Base-by-base conservation (phyloP, 1,139 yeast genomes). In the Ashbya aceris region DNA sequence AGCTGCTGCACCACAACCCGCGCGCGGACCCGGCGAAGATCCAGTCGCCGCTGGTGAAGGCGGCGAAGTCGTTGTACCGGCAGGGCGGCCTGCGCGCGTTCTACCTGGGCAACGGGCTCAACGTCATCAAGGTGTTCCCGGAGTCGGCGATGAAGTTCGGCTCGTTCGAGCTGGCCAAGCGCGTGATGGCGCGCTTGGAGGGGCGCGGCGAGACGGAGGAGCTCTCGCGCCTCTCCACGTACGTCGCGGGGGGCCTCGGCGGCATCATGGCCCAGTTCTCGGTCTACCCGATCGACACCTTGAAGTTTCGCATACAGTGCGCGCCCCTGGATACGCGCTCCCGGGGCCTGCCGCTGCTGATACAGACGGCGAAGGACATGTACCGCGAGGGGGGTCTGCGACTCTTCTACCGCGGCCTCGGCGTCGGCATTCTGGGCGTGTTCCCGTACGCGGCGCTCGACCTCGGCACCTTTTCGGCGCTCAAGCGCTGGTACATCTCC, bases 131-230 rank as follows among this genome's bases (percentile, higher is more conserved):
- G 59, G 96, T 91, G 27, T 86, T 91, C 58, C 98, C 98, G 0
- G 98, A 91, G 61, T 83, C 95, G 35, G 96, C 98, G 3, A 91
- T 91, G 77, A 91, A 91, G 60, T 91, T 91, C 64, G 97, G 98
- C 3, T 80, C 95, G 3, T 91, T 91, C 62, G 98, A 91, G 61
- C 76, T 89, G 5, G 79, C 91, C 0, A 91, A 91, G 56, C 70
- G 84, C 45, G 60, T 82, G 35, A 69, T 91, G 55, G 83, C 95
- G n/a, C 62, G 67, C 28, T 48, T 87, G 7, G 96, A 86, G 62
- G 95, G 95, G 8, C 78, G 78, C 2, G 71, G 73, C 14, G 93
- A 85, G 56, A 75, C 84, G 2, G 64, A 81, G 1, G 76, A 85
- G 40, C 65, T 91, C 40, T 83, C 96, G 1, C 77, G 82, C 49